A percentile compares a stretch with the other conserved stretches of the same genome.
These are phyloP conservation scores for Leccinum angustisporum DNA, from an alignment of 1,284 basidiomycete species.

Conservation along the genomic window DNA sequence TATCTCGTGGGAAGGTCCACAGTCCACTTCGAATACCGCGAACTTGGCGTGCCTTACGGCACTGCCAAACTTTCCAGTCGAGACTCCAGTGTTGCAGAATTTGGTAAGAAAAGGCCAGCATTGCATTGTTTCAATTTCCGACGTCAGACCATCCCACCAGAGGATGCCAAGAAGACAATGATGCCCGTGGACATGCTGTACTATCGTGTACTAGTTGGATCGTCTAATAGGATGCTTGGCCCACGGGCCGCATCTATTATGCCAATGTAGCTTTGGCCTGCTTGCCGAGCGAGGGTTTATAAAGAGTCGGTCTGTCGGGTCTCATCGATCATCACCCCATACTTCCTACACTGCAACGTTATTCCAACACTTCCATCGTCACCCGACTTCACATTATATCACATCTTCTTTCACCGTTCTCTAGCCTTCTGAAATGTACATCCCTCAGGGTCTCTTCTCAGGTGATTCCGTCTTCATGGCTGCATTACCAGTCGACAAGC, in stretches of 20 bases:
- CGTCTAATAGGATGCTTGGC: too few relatives aligned
- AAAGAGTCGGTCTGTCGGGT: not conserved
- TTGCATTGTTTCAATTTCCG: too few relatives aligned
- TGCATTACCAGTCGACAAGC: not conserved
- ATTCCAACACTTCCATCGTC: not conserved
- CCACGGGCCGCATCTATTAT: too few relatives aligned
- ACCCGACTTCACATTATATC: not conserved
- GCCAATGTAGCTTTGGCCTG: not conserved
- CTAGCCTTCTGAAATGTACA: not conserved
- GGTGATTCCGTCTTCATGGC: not conserved
- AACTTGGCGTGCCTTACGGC: too few relatives aligned
- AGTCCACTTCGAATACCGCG: too few relatives aligned
- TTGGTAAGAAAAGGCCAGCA: too few relatives aligned
- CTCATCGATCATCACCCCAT: not conserved
- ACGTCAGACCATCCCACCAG: too few relatives aligned
- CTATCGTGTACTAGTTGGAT: not conserved
- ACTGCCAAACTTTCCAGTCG: too few relatives aligned
- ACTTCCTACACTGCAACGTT: not conserved
- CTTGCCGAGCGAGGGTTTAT: not conserved
- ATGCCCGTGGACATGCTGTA: not conserved
- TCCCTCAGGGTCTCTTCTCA: not conserved
- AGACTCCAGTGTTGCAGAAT: too few relatives aligned
- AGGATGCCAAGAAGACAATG: not conserved
- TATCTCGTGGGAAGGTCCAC: too few relatives aligned
- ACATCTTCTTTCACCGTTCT: not conserved